Evolutionary conservation across 208 protist genomes (phyloP), one percentile per base, ranked within the genome.

Genomic region (Acanthamoeba culbertsoni): DNA sequence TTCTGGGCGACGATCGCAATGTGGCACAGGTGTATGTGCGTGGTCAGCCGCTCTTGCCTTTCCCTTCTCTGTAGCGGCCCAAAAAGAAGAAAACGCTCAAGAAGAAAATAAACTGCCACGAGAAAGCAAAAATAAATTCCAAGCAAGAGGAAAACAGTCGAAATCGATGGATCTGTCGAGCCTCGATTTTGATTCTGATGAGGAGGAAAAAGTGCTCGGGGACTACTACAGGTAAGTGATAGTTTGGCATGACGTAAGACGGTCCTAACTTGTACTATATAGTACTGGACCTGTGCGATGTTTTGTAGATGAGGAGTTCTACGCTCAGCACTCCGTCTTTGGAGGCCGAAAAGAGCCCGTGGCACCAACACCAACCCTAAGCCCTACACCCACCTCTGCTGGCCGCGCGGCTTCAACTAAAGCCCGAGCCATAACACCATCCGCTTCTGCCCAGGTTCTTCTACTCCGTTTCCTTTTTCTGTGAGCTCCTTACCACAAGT

Each of bases 1-100:
- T 96, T 45, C 28, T 94, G 35, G 96, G 96, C 71, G 96, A 97
- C 45, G 95, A 96, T 79, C 65, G 95, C 55, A 96, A 95, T 73
- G 33, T 96, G 20, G 45, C 35, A 1, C 46, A 65, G 86, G 89
- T 96, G 6, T 95, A 84, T 82, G 93, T 96, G 33, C 75, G 91
- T 68, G 95, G 95, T 35, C 86, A 35, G 31, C 59, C 57, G n/a
- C 37, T 92, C 14, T 43, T 82, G 31, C 71, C 71, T 43, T 82
- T 82, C 51, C 16, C 51, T 59, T 59, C 23, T 59, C 16, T 59
- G 51, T 59, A 59, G 23, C 51, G 51, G 23, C 16, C 14, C 16
- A 23, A 59, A 59, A 59, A n/a, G 51, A 23, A 59, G 23, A 59
- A 59, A 59, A 23, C 23, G 51, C 16, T 59, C 23, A 23, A 59